Conservation (phyloP, 305 asterid species). For the Fraxinus platypoda region DNA sequence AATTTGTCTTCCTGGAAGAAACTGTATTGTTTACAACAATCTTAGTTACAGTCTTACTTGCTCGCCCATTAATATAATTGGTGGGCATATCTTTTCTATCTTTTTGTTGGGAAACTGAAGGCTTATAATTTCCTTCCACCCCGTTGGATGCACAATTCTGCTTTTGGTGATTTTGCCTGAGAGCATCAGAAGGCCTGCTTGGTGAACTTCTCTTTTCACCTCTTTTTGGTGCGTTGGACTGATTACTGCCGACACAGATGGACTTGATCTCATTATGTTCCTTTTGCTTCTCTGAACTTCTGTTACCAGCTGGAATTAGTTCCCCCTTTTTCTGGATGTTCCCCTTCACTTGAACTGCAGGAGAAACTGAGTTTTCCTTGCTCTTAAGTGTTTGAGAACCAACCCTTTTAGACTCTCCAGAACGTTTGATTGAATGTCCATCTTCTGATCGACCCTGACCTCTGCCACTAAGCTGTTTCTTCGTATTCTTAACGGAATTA, state of each 20-base stretch:
- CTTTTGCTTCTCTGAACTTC: slow-evolving; percentile 52
- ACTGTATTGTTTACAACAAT: slow-evolving; percentile 52
- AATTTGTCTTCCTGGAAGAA: slow-evolving; percentile 54
- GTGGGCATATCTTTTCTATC: slow-evolving; percentile 51
- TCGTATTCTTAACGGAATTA: slow-evolving; percentile 36
- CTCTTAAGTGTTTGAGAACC: slow-evolving; percentile 51
- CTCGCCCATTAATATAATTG: slow-evolving; percentile 38
- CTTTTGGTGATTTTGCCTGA: slow-evolving; percentile 81
- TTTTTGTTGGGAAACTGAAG: slow-evolving; percentile 44
- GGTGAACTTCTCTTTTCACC: slow-evolving; percentile 46
- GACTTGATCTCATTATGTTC: slow-evolving; percentile 43
- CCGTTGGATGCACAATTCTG: slow-evolving; percentile 60
- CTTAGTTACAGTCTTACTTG: slow-evolving; percentile 56
- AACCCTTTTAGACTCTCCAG: slow-evolving; percentile 52
- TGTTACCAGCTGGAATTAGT: slow-evolving; percentile 32
- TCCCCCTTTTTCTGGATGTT: slow-evolving; percentile 60
- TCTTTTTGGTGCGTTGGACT: slow-evolving; percentile 44
- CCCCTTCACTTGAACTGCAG: slow-evolving; percentile 55
- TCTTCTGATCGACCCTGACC: slow-evolving; percentile 47
- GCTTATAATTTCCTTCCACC: slow-evolving; percentile 39
- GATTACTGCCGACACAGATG: slow-evolving; percentile 35
- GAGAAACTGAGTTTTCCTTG: slow-evolving; percentile 59
- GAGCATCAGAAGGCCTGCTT: slow-evolving; percentile 61
- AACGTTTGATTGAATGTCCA: slow-evolving; percentile 34
- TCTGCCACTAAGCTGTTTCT: slow-evolving; percentile 47